Percentiles rank a stretch among this genome's conserved stretches.
Conservation (phyloP, 2,329 filamentous ascomycete species). For the Colletotrichum zoysiae region DNA sequence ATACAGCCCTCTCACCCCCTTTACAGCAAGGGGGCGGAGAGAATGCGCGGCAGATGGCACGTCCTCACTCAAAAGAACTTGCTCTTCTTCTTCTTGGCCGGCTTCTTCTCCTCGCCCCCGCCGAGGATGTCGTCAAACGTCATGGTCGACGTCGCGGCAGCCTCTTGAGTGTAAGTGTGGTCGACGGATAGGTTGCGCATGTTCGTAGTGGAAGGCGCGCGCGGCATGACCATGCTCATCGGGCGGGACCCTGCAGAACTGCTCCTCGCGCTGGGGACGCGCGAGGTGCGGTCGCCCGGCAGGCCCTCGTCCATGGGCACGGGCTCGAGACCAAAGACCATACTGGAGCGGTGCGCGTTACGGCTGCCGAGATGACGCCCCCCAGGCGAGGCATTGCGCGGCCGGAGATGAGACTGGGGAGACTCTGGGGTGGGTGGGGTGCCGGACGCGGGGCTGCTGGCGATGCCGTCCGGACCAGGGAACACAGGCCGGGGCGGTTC, state of each 20-base stretch:
- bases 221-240: conserved; percentile 40
- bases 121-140: conserved; percentile 65
- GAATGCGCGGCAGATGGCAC: not conserved
- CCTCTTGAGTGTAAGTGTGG: conserved; percentile 42
- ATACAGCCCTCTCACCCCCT: conserved; percentile 23
- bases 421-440: conserved; percentile 48
- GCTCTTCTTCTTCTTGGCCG: conserved; percentile 55
- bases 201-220: conserved; percentile 54
- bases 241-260: conserved; percentile 42
- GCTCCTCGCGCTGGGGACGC: conserved; percentile 47
- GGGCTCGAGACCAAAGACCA: conserved; percentile 58
- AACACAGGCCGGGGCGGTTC: conserved; percentile 55
- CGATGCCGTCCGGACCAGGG: conserved; percentile 47
- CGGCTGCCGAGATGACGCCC: conserved; percentile 46
- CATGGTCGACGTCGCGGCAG: conserved; percentile 49
- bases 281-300: conserved; percentile 41
- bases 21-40: not conserved
- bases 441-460: conserved; percentile 44
- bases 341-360: conserved; percentile 56
- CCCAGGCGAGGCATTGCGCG: conserved; percentile 55
- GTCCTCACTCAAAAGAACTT: conserved; percentile 53
- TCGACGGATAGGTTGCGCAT: conserved; percentile 45
- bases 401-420: conserved; percentile 52
- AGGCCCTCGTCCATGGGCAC: conserved; percentile 44
- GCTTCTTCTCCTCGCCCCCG: conserved; percentile 47